These are phyloP conservation scores for Pseudomonodictys pantanalensis DNA, from an alignment of 495 filamentous ascomycete species.

Conservation along the genomic window DNA sequence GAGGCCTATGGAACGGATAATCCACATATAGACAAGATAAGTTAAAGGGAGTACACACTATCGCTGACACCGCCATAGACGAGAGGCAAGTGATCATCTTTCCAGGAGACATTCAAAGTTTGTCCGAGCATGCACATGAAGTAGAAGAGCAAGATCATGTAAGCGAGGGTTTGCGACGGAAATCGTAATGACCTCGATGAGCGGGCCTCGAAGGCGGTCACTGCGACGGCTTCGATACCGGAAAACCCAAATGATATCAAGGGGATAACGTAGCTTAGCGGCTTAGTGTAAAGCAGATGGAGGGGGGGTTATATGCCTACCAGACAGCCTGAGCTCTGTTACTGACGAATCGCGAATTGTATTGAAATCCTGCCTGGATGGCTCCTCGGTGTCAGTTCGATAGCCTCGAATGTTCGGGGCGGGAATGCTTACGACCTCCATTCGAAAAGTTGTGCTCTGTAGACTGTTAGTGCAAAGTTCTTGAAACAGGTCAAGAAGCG, in stretches of 20 bases:
- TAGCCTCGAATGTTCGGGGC: too few relatives aligned
- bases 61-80: constrained; percentile 7
- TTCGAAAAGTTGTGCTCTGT: neutral
- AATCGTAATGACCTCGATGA: constrained; percentile 31
- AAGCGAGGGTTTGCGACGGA: constrained; percentile 38
- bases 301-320: neutral
- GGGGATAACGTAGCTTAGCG: constrained; percentile 43
- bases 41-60: too few relatives aligned
- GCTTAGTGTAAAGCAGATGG: constrained; percentile 20
- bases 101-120: constrained; percentile 44
- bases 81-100: constrained; percentile 40
- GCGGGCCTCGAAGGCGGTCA: constrained; percentile 50
- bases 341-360: constrained; percentile 20
- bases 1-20: too few relatives aligned
- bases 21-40: too few relatives aligned
- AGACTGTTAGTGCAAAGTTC: neutral
- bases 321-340: constrained; percentile 40
- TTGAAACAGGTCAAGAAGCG: neutral
- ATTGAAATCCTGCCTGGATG: too few relatives aligned
- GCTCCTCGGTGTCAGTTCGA: too few relatives aligned
- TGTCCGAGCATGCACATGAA: constrained; percentile 37
- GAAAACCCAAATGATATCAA: constrained; percentile 47
- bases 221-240: constrained; percentile 47
- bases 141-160: constrained; percentile 35
- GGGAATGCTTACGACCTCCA: neutral